Conservation (phyloP, 164 flowering plant genomes). For the Kalanchoe fedtschenkoi region DNA sequence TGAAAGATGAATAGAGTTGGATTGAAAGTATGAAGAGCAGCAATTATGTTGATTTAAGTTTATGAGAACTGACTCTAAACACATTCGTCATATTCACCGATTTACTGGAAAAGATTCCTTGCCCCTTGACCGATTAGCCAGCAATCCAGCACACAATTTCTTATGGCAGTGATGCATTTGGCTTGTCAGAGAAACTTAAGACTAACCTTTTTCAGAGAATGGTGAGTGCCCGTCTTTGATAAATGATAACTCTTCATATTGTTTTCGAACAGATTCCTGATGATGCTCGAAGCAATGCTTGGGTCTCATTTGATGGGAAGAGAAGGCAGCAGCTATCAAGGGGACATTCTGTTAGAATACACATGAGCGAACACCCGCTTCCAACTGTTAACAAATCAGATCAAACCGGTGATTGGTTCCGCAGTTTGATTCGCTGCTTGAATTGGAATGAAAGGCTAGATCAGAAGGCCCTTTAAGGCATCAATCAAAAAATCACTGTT, state of each 20-base stretch:
- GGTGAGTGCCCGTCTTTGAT: background rate
- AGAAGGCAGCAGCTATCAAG: slow-evolving; percentile 93
- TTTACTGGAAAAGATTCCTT: too few species aligned
- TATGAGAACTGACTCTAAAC: too few species aligned
- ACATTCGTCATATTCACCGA: too few species aligned
- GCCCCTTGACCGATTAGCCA: too few species aligned
- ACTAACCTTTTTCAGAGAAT: too few species aligned
- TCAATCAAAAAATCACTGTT: background rate
- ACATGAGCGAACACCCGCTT: slow-evolving; percentile 90
- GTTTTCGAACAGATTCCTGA: slow-evolving; percentile 59
- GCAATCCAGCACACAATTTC: too few species aligned
- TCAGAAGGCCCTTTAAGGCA: slow-evolving; percentile 76
- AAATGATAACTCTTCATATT: background rate
- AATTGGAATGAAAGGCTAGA: slow-evolving; percentile 97
- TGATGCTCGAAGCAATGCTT: slow-evolving; percentile 89
- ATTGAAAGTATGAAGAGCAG: too few species aligned
- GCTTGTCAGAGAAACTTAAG: too few species aligned
- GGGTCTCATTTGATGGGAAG: slow-evolving; percentile 99
- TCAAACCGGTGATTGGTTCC: slow-evolving; percentile 99
- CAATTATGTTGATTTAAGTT: too few species aligned
- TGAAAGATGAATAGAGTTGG: too few species aligned
- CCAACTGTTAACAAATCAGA: slow-evolving; percentile 95
- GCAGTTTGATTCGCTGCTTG: slow-evolving; percentile 85
- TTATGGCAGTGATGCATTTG: too few species aligned
- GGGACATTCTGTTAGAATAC: slow-evolving; percentile 80